Base-by-base conservation (phyloP, 2,329 filamentous ascomycete genomes). In the Stagonosporopsis vannaccii region DNA sequence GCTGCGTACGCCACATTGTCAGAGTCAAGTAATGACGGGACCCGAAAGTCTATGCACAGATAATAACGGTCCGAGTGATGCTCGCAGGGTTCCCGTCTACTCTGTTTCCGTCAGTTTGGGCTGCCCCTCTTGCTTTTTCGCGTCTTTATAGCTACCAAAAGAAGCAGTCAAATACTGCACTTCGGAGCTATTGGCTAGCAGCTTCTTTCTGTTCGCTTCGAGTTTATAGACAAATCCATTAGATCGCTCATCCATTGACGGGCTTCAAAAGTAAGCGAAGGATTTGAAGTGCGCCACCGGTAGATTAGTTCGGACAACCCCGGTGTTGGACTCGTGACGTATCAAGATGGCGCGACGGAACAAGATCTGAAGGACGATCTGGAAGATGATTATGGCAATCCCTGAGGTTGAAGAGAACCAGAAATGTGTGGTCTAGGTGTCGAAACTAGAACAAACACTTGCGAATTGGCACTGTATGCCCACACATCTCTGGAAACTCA, bases 91-190 rank as follows among this genome's bases (percentile, higher is more conserved):
- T 44, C 25, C 13, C 6, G 36, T 19, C 23, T 25, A 20, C 40
- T 32, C 45, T 32, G 32, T 7, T 25, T 17, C 39, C 25, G 15
- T 26, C 33, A 49, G 26, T 4, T 26, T 30, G 53, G 53, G 22
- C 42, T 33, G 26, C 26, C 39, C 33, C 22, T 19, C 33, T 51
- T 56, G 37, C 43, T 56, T 56, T 56, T 56, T 35, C 17, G 47
- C 37, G 22, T 1, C 41, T 32, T 7, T 22, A 15, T 37, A 32
- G 42, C 43, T 33, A 8, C 19, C 42, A 13, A 47, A 51, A 45
- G 30, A 33, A 48, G 20, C 13, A 37, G n/a, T 48, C 19, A 20
- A 20, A 19, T 41, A 23, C 1, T 56, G 42, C 12, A 2, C n/a
- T 26, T n/a, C 30, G 30, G 39, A 32, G 12, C 37, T 40, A 54